Evolutionary conservation across 176 grass and related monocot genomes (phyloP).

Genomic region (Saccharum officinarum): DNA sequence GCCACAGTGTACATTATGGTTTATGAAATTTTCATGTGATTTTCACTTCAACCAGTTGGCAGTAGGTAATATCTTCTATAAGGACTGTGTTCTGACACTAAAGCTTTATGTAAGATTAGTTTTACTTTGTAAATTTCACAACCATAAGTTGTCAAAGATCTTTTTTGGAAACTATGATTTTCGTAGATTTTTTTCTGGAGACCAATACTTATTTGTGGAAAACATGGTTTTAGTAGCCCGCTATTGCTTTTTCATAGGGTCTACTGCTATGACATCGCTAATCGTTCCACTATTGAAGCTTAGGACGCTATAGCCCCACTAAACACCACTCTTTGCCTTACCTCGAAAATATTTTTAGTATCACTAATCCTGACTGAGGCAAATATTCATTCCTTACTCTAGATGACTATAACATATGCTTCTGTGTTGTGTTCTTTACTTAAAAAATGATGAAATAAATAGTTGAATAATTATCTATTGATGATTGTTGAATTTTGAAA

Average conservation of each 20-base stretch:
- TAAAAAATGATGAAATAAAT: background rate
- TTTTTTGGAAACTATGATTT: background rate
- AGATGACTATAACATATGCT: background rate
- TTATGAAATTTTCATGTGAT: slow-evolving; percentile 97
- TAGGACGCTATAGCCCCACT: too few relatives aligned
- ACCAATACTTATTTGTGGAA: background rate
- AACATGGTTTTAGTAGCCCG: background rate
- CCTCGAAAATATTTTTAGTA: background rate
- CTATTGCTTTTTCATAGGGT: too few relatives aligned
- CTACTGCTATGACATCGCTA: too few relatives aligned
- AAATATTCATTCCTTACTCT: background rate
- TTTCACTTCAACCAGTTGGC: slow-evolving; percentile 85
- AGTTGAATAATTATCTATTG: background rate
- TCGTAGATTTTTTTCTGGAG: background rate
- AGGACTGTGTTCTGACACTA: background rate
- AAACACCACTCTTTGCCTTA: too few relatives aligned
- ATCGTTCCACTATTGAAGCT: too few relatives aligned
- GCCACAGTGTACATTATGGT: slow-evolving; percentile 82
- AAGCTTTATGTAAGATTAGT: slow-evolving; percentile 14
- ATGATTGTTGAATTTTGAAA: background rate
- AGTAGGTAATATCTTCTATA: slow-evolving; percentile 60
- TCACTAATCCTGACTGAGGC: background rate
- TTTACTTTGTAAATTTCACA: background rate
- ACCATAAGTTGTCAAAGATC: background rate
- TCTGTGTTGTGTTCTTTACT: background rate